Evolutionary conservation across 192 early-diverging fungal genomes (phyloP).

Genomic region (Borealophlyctis nickersoniae): DNA sequence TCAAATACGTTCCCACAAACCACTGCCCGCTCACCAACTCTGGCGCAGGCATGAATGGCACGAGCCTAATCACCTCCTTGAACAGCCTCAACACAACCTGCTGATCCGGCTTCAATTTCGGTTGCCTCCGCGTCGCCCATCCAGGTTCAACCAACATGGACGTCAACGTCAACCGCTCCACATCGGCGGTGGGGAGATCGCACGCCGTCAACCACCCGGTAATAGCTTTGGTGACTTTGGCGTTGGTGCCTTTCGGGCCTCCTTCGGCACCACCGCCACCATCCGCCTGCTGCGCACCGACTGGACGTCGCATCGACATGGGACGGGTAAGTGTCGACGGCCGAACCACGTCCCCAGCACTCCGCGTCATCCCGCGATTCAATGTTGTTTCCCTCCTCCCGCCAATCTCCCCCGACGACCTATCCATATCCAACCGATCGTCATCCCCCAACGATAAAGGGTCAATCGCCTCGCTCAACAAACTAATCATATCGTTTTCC

Average conservation of each 20-base stretch:
- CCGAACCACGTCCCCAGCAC: too few relatives aligned
- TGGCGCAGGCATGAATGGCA: slow-evolving; percentile 43
- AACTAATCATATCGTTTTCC: too few relatives aligned
- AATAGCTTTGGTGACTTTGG: slow-evolving; percentile 20
- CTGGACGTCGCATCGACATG: too few relatives aligned
- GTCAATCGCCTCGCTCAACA: too few relatives aligned
- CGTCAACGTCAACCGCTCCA: slow-evolving; percentile 22
- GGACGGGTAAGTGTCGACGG: too few relatives aligned
- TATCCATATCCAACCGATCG: too few relatives aligned
- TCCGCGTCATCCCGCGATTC: too few relatives aligned
- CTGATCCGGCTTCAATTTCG: slow-evolving; percentile 29
- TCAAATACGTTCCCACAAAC: slow-evolving; percentile 47
- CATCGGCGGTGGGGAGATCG: slow-evolving; percentile 15
- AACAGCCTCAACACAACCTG: slow-evolving; percentile 31
- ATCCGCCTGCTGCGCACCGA: neutral
- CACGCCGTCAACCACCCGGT: slow-evolving; percentile 26
- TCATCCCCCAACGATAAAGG: too few relatives aligned
- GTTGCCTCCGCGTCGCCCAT: neutral
- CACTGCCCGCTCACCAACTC: slow-evolving; percentile 41
- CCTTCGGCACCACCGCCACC: neutral
- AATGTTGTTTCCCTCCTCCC: too few relatives aligned
- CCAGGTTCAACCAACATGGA: slow-evolving; percentile 23
- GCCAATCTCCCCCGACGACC: too few relatives aligned
- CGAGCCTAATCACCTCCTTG: slow-evolving; percentile 36
- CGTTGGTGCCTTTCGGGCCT: slow-evolving; percentile 12